Percentiles rank a stretch among this genome's conserved stretches.
These are phyloP conservation scores for Sapria himalayana DNA, from an alignment of 345 rosid genomes.

Conservation along the genomic window DNA sequence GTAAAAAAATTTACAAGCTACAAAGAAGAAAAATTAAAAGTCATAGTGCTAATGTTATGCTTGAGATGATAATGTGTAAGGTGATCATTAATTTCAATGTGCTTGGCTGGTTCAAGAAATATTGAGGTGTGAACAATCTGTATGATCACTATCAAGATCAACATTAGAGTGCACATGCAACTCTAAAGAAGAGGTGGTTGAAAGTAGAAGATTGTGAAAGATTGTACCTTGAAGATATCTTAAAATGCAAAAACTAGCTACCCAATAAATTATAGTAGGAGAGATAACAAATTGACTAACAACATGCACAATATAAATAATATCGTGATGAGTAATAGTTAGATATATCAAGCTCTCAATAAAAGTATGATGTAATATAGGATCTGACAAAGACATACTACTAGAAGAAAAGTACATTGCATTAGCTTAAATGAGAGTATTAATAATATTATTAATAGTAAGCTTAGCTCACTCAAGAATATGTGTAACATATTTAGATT, in stretches of 20 bases:
- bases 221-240: not conserved
- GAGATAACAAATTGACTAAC: not conserved
- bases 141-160: not conserved
- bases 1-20: too few relatives aligned
- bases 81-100: too few relatives aligned
- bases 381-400: not conserved
- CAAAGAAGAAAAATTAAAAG: too few relatives aligned
- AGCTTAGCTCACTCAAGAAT: not conserved
- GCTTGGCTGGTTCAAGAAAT: too few relatives aligned
- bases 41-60: too few relatives aligned
- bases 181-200: not conserved
- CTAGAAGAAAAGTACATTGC: not conserved
- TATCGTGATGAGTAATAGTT: not conserved
- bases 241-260: not conserved
- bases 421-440: not conserved
- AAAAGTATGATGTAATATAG: not conserved
- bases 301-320: not conserved
- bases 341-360: constrained; percentile 1
- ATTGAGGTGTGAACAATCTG: too few relatives aligned
- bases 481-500: not conserved
- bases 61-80: too few relatives aligned
- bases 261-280: not conserved
- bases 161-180: not conserved
- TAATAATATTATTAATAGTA: not conserved
- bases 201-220: not conserved